Conservation (phyloP, 1,284 basidiomycete genomes). For the Mrakiaceae sp. region DNA sequence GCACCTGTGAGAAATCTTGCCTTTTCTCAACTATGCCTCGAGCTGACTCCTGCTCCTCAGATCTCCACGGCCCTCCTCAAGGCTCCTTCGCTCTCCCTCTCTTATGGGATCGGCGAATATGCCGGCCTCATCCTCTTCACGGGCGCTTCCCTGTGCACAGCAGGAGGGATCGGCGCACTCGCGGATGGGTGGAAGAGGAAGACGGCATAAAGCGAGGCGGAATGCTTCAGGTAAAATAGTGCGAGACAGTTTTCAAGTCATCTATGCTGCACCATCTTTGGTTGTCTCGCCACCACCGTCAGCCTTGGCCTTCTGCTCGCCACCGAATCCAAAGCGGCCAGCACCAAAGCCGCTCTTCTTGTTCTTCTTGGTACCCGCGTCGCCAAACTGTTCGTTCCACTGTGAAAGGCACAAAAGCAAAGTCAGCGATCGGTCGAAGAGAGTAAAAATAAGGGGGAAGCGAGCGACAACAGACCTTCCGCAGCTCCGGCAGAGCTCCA, state of each 20-base stretch:
- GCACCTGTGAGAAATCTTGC: neutral
- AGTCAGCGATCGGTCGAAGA: neutral
- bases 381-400: constrained; percentile 88
- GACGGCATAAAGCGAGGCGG: neutral
- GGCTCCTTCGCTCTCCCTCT: neutral
- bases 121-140: constrained; percentile 5
- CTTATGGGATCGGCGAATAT: neutral
- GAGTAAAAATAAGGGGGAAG: neutral
- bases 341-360: constrained; percentile 36
- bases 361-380: constrained; percentile 37
- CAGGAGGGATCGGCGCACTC: neutral
- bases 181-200: neutral
- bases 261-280: too few species aligned
- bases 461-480: constrained; percentile 39
- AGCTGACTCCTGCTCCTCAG: neutral
- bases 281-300: too few species aligned
- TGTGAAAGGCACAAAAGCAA: neutral
- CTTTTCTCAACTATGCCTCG: neutral
- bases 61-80: neutral
- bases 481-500: constrained; percentile 64
- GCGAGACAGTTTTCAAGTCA: too few species aligned
- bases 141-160: neutral
- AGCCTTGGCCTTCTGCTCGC: constrained; percentile 16
- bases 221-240: neutral
- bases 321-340: constrained; percentile 34